Evolutionary conservation across 148 eudicot species (phyloP), one percentile per base, ranked within the genome.

Genomic region (Silene latifolia): DNA sequence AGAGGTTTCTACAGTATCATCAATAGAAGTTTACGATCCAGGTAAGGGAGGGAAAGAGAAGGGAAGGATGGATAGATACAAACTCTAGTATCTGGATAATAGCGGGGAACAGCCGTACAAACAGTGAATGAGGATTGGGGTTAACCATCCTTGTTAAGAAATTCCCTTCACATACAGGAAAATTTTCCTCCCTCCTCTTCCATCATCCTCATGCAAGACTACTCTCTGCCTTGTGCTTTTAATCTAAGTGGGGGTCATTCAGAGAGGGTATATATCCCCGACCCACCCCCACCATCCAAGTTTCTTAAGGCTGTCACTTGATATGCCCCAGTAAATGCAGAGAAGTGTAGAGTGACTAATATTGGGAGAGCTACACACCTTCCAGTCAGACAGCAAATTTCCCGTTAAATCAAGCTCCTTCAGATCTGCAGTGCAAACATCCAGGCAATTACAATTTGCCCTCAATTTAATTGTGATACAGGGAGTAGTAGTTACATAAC

Each of bases 331-430:
- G 8, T 24, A 53, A 44, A 47, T 56, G 17, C 12, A 24, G 8
- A 56, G 13, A 20, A 20, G 14, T 32, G 56, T 18, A 62, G 44
- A 35, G 14, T 27, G 57, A 21, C n/a, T 69, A 51, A 32, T 20
- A 53, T 51, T 18, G 21, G 53, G 21, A 74, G 17, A 25, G 8
- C 25, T 59, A 77, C 92, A 72, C 82, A 92, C 99, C 80, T 85
- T 82, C 97, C 99, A 92, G n/a, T 89, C 82, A 10, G 86, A 80
- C 75, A 95, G 86, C 83, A 95, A 80, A 83, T 92, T 95, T 82
- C 94, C 99, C 69, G 96, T 89, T 84, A 95, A 86, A 82, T 95
- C 99, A 64, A 95, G 99, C 87, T 90, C 97, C 89, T 89, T 90
- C 46, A 92, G 44, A 79, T 89, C 98, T 95, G 96, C 80, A 83